phyloP scores from a whole-genome alignment of 2,329 filamentous ascomycete species.

The Thielaviopsis populi region DNA sequence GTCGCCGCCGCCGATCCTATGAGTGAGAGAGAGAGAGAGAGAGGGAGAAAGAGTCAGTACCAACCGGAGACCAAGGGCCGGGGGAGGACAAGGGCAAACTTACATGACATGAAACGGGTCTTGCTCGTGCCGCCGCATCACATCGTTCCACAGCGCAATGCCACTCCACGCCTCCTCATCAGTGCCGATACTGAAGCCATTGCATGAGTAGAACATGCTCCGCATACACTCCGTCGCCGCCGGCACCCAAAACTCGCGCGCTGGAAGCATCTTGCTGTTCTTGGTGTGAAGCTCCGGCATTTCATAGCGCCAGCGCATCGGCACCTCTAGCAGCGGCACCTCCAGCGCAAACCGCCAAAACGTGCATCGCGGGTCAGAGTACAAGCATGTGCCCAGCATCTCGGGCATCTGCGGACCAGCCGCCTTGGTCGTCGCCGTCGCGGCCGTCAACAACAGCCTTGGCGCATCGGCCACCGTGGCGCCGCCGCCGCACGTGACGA shows the following conservation, averaged over 20 bases:
- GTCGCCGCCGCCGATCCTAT: constrained; percentile 66
- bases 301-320: constrained; percentile 66
- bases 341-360: constrained; percentile 87
- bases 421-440: not conserved
- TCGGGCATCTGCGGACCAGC: constrained; percentile 9
- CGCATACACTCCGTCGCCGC: constrained; percentile 79
- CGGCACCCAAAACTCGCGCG: constrained; percentile 72
- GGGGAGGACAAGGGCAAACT: constrained; percentile 21
- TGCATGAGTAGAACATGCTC: constrained; percentile 97
- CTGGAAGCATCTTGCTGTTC: constrained; percentile 38
- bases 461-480: constrained; percentile 17
- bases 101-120: constrained; percentile 83
- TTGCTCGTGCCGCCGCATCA: constrained; percentile 63
- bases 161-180: constrained; percentile 78
- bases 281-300: constrained; percentile 51
- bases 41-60: not conserved
- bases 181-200: constrained; percentile 82
- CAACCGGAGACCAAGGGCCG: not conserved
- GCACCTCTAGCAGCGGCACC: constrained; percentile 54
- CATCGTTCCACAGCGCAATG: constrained; percentile 89
- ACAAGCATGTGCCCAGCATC: constrained; percentile 42
- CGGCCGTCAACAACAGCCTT: constrained; percentile 7
- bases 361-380: constrained; percentile 54
- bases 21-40: not conserved
- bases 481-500: constrained; percentile 58